Conservation (phyloP, 1,284 basidiomycete species). For the Ustilago xerochloae region DNA sequence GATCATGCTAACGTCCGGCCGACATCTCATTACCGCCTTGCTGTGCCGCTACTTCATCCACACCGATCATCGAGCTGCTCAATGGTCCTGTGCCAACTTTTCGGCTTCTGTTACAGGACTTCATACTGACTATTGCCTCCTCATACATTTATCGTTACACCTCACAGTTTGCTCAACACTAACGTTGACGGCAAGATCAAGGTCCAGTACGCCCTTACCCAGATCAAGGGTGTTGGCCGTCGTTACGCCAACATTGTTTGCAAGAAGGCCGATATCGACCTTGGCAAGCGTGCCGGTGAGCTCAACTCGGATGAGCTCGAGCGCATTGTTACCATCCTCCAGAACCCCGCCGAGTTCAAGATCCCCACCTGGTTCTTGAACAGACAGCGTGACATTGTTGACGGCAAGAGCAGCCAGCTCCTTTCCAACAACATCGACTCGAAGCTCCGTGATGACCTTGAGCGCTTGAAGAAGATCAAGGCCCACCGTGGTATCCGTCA, state of each 20-base stretch:
- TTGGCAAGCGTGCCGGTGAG: constrained; percentile 95
- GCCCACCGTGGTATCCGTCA: constrained; percentile 98
- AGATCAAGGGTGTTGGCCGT: constrained; percentile 99
- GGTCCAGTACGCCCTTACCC: constrained; percentile 73
- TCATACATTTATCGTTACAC: not conserved
- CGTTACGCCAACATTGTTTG: constrained; percentile 99
- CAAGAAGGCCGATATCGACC: constrained; percentile 99
- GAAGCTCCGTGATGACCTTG: constrained; percentile 97
- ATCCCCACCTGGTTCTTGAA: constrained; percentile 99
- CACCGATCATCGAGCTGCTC: constrained; percentile 24
- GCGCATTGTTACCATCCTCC: constrained; percentile 98
- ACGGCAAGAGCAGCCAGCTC: constrained; percentile 96
- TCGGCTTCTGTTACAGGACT: not conserved
- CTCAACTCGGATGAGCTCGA: constrained; percentile 97
- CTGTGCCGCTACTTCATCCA: not conserved
- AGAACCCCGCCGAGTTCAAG: constrained; percentile 99
- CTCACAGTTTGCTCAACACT: constrained; percentile 89
- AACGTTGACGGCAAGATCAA: constrained; percentile 99
- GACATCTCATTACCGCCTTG: not conserved
- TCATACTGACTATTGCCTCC: not conserved
- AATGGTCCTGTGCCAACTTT: not conserved
- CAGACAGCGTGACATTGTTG: constrained; percentile 97
- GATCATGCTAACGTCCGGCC: too few species aligned
- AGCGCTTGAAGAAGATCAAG: constrained; percentile 99
- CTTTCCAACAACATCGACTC: constrained; percentile 98